A percentile compares a stretch with the other conserved stretches of the same genome.
These are phyloP conservation scores for Vaccinium myrtillus DNA, from an alignment of 148 eudicot species.

Conservation along the genomic window DNA sequence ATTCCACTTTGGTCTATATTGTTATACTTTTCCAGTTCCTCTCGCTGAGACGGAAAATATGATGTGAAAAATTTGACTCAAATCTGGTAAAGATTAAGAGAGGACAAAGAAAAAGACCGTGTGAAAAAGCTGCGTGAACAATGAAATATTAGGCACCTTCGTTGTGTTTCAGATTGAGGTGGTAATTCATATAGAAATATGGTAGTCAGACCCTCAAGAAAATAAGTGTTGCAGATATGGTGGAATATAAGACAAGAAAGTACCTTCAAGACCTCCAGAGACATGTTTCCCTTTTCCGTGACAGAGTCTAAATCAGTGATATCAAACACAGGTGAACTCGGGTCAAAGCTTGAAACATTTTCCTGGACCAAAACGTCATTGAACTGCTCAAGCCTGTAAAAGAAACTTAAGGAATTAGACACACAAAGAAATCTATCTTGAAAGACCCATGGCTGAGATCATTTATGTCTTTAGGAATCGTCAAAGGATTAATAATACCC, in stretches of 20 bases:
- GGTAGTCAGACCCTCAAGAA: background rate
- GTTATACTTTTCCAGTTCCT: too few species aligned
- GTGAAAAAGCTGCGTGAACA: background rate
- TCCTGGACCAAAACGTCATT: conserved; percentile 92
- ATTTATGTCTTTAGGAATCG: background rate
- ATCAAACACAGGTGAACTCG: conserved; percentile 55
- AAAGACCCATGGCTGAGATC: background rate
- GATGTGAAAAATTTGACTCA: too few species aligned
- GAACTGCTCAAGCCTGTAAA: conserved; percentile 90
- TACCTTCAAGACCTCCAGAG: conserved; percentile 59
- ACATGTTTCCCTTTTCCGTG: conserved; percentile 31
- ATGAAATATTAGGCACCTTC: background rate
- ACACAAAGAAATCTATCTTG: conserved; percentile 5
- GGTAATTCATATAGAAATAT: background rate
- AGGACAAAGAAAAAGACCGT: too few species aligned
- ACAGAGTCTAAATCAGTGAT: conserved; percentile 43
- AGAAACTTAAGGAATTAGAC: background rate
- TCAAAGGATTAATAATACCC: background rate
- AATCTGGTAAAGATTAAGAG: too few species aligned
- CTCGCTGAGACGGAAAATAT: too few species aligned
- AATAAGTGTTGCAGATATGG: background rate
- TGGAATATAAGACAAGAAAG: background rate
- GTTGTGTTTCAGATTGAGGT: background rate
- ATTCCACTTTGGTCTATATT: too few species aligned
- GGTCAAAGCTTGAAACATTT: conserved; percentile 43